Evolutionary conservation across 441 rosid species (phyloP).

Genomic region (Bocquillonia castaneifolia): DNA sequence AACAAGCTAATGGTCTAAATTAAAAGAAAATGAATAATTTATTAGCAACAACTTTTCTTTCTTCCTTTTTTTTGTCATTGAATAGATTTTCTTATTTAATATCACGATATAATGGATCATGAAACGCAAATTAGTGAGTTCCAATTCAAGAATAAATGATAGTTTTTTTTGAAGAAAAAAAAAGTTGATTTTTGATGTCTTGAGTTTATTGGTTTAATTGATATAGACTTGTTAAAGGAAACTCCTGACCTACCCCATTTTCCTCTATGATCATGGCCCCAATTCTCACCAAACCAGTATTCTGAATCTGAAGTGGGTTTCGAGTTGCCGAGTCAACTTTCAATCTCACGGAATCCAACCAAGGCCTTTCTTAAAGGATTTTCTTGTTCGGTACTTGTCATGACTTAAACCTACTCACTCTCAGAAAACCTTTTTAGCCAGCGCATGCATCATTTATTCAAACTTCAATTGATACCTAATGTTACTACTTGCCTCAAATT

Average conservation of each 20-base stretch:
- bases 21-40: too few species aligned
- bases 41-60: too few species aligned
- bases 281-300: conserved; percentile 14
- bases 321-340: conserved; percentile 13
- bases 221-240: not conserved
- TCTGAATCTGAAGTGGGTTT: not conserved
- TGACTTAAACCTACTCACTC: not conserved
- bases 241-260: conserved; percentile 10
- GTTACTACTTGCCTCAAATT: not conserved
- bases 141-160: too few species aligned
- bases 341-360: conserved; percentile 14
- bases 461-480: not conserved
- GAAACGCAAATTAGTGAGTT: too few species aligned
- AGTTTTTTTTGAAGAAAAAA: too few species aligned
- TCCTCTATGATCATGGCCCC: conserved; percentile 8
- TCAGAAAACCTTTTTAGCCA: not conserved
- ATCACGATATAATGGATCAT: too few species aligned
- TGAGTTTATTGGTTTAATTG: too few species aligned
- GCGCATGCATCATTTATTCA: not conserved
- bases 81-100: too few species aligned
- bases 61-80: too few species aligned
- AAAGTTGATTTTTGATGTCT: too few species aligned
- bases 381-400: conserved; percentile 3
- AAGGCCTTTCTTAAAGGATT: not conserved
- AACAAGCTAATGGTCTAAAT: too few species aligned